These are phyloP conservation scores for Pittosporum tobira DNA, from an alignment of 129 eudicot genomes.

Conservation along the genomic window DNA sequence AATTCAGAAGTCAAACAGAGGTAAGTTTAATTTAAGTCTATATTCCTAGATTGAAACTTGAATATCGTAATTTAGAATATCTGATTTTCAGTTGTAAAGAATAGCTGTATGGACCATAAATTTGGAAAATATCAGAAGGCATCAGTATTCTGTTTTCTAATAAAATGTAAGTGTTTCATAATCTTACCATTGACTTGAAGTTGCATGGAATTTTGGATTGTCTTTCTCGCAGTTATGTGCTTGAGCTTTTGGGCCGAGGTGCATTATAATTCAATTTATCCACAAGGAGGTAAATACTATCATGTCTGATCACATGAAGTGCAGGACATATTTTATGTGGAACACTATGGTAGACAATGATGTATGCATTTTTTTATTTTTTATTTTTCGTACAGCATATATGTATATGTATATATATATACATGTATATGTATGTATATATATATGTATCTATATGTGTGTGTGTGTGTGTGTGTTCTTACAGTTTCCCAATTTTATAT, in stretches of 20 bases:
- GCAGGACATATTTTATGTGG: neutral
- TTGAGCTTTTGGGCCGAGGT: slow-evolving; percentile 84
- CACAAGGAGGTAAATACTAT: slow-evolving; percentile 43
- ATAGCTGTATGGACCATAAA: neutral
- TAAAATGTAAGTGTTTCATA: neutral
- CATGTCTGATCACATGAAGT: neutral
- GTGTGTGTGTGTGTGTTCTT: no score
- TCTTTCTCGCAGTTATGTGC: slow-evolving; percentile 41
- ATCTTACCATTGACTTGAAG: neutral
- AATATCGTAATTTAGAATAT: neutral
- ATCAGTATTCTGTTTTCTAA: neutral
- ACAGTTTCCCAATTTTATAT: neutral
- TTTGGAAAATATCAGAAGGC: neutral
- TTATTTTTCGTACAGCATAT: no score
- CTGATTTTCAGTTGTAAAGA: no score
- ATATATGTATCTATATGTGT: no score
- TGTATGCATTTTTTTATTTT: no score
- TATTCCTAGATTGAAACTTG: neutral
- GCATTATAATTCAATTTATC: slow-evolving; percentile 67
- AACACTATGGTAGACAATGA: neutral
- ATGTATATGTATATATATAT: no score
- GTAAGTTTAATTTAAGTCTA: slow-evolving; percentile 31
- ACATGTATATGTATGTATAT: no score
- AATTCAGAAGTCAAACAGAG: slow-evolving; percentile 56
- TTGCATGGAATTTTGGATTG: neutral